Conservation (phyloP, 208 protist genomes). For the Leishmania gerbilli region DNA sequence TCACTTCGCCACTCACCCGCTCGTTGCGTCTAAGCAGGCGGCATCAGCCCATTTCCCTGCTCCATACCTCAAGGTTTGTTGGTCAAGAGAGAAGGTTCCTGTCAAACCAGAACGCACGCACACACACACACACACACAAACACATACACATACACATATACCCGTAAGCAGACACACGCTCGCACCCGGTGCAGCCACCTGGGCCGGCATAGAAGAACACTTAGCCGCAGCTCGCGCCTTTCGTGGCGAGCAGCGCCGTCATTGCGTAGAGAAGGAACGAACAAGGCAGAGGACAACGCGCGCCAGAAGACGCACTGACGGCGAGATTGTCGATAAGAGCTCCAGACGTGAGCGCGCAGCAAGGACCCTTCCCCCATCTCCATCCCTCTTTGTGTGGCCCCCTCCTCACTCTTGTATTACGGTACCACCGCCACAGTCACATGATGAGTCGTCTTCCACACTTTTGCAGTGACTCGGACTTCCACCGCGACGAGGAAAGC, state of each 20-base stretch:
- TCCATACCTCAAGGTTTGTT: background rate
- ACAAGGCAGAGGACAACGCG: too few relatives aligned
- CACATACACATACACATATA: background rate
- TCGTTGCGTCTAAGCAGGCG: background rate
- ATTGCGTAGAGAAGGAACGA: background rate
- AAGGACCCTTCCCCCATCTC: background rate
- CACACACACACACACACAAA: background rate
- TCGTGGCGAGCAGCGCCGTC: background rate
- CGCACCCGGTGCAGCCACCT: background rate
- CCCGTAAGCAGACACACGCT: background rate
- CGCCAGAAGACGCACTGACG: background rate
- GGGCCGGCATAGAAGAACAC: background rate
- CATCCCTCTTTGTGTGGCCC: background rate
- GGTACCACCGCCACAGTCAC: background rate
- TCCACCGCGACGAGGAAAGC: conserved; percentile 24
- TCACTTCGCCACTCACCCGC: background rate
- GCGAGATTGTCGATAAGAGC: background rate
- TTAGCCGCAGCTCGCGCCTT: background rate
- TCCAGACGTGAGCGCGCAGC: background rate
- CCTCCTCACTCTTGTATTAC: background rate
- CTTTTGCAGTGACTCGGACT: conserved; percentile 15
- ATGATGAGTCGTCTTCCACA: conserved; percentile 15
- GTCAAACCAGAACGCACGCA: background rate
- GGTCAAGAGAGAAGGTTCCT: background rate
- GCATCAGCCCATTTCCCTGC: background rate